Base-by-base conservation (phyloP, 495 filamentous ascomycete species). In the Glarea lozoyensis region DNA sequence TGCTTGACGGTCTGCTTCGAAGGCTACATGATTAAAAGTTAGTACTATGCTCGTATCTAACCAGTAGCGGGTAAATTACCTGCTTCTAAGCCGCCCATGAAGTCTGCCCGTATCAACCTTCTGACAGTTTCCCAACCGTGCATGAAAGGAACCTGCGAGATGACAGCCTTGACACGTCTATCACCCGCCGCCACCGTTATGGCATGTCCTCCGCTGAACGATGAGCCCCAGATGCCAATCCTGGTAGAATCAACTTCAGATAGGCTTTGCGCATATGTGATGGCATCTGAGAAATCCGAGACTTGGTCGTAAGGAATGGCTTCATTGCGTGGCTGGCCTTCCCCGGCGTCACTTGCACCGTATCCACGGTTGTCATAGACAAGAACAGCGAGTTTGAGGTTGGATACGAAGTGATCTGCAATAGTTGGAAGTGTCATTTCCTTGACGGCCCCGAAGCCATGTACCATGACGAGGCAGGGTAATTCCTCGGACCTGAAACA, bases 361-460 rank as follows among this genome's bases (percentile, higher is more conserved):
- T 54, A 63, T 45, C 51, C 47, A 21, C 62, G 56, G 34, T 65
- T 58, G 36, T 66, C 60, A 37, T 63, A 66, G 3, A 64, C 44
- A 2, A 66, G 46, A 17, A 50, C 51, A 18, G 32, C 45, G 38
- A 53, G 31, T 16, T 34, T 34, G 6, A 34, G n/a, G 6, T 13
- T 16, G n/a, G 31, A 11, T 6, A 34, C n/a, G n/a, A 34, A 34
- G 31, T 6, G 6, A 6, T 34, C 31, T 4, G 31, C 31, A 34
- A 13, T 13, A 4, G 6, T 11, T 13, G n/a, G 12, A 16, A 34
- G 31, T 6, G 6, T 13, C 31, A 34, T 34, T 34, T 34, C 31
- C 17, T 34, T 34, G 31, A 13, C 31, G n/a, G 31, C n/a, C n/a
- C n/a, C n/a, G n/a, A n/a, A n/a, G n/a, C n/a, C n/a, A n/a, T n/a